These are phyloP conservation scores for Cynara cardunculus DNA, from an alignment of 129 eudicot species.

Conservation along the genomic window DNA sequence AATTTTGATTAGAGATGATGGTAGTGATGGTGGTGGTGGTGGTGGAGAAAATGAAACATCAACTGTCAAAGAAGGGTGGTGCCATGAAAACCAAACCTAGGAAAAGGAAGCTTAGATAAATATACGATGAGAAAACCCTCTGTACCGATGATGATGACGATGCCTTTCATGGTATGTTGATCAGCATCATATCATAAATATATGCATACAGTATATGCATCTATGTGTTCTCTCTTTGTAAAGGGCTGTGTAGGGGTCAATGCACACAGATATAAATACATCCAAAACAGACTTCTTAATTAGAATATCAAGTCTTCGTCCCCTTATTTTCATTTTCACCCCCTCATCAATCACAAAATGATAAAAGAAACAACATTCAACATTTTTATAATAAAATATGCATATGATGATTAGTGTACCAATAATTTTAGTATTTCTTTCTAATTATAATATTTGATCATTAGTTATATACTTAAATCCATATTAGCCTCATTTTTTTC, in stretches of 20 bases:
- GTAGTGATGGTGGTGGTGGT: constrained; percentile 15
- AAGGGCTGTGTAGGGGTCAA: constrained; percentile 30
- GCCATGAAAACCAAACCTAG: constrained; percentile 46
- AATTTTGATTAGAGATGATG: constrained; percentile 11
- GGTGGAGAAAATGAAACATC: constrained; percentile 14
- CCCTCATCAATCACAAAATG: constrained; percentile 17
- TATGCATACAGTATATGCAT: constrained; percentile 25
- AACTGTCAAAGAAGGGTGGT: constrained; percentile 27
- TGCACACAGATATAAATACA: constrained; percentile 35
- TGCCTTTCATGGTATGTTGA: constrained; percentile 29
- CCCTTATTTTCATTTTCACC: constrained; percentile 25
- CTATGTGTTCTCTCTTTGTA: constrained; percentile 21
- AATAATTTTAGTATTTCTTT: neutral
- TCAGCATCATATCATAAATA: constrained; percentile 29
- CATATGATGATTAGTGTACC: neutral
- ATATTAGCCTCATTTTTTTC: neutral
- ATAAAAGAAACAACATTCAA: constrained; percentile 9
- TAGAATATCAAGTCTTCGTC: constrained; percentile 28
- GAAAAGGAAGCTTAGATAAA: constrained; percentile 40
- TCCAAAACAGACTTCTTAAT: constrained; percentile 36
- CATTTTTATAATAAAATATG: neutral
- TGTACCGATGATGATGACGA: constrained; percentile 20
- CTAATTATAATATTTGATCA: neutral
- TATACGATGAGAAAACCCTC: constrained; percentile 9
- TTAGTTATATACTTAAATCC: neutral